Percentiles rank a stretch among this genome's conserved stretches.
Conservation (phyloP, 1,284 basidiomycete species). For the Rhodofomes roseus region DNA sequence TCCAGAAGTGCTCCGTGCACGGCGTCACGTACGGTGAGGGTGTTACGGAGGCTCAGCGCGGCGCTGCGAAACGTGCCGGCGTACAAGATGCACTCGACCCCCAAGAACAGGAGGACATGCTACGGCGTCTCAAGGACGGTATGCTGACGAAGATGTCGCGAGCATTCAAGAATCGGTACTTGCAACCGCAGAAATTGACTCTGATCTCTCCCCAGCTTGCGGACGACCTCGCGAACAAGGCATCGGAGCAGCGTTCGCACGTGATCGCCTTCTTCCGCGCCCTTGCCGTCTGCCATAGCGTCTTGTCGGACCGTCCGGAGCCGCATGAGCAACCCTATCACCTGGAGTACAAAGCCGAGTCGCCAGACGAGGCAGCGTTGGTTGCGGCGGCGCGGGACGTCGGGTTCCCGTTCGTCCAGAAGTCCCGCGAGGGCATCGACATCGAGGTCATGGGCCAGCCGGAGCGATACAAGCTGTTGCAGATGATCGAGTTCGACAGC, state of each 20-base stretch:
- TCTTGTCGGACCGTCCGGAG: conserved; percentile 76
- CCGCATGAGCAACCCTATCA: conserved; percentile 59
- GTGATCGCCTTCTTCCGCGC: conserved; percentile 89
- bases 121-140: conserved; percentile 64
- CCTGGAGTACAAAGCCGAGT: conserved; percentile 94
- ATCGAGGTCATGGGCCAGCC: conserved; percentile 90
- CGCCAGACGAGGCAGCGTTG: conserved; percentile 92
- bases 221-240: conserved; percentile 64
- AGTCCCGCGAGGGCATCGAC: conserved; percentile 73
- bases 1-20: conserved; percentile 90
- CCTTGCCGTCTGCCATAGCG: conserved; percentile 89
- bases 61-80: conserved; percentile 84
- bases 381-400: conserved; percentile 90
- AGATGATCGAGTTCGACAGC: conserved; percentile 90
- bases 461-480: conserved; percentile 79
- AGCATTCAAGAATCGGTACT: conserved; percentile 87
- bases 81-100: conserved; percentile 61
- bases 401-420: conserved; percentile 88
- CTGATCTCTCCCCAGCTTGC: conserved; percentile 86
- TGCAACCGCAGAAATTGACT: conserved; percentile 80
- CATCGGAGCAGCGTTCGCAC: conserved; percentile 60
- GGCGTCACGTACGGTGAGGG: conserved; percentile 91
- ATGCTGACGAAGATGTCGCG: conserved; percentile 80
- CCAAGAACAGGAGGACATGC: conserved; percentile 65
- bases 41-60: conserved; percentile 92